phyloP scores from a whole-genome alignment of 345 rosid genomes.

The Populus nigra region DNA sequence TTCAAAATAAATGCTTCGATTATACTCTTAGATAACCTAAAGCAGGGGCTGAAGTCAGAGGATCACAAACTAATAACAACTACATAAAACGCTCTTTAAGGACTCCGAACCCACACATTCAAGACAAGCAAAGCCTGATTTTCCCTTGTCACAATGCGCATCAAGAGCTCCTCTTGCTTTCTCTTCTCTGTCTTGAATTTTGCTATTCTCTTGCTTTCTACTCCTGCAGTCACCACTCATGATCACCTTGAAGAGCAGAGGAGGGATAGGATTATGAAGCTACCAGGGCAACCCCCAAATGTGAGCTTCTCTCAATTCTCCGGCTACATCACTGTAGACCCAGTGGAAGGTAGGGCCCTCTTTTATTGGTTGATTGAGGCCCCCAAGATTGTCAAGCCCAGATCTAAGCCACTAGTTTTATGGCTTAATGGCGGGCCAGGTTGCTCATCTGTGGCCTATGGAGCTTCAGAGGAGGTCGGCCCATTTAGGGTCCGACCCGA shows the following conservation, averaged over 20 bases:
- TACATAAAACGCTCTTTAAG: background rate
- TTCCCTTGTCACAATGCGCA: conserved; percentile 7
- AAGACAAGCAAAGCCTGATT: background rate
- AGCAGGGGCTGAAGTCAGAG: conserved; percentile 16
- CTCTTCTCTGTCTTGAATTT: conserved; percentile 7
- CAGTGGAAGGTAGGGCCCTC: conserved; percentile 51
- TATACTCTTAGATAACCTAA: conserved; percentile 14
- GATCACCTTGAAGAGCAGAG: conserved; percentile 32
- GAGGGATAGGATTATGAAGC: conserved; percentile 50
- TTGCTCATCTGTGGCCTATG: conserved; percentile 81
- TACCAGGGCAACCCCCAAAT: conserved; percentile 70
- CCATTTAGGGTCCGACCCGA: conserved; percentile 67
- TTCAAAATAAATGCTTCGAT: conserved; percentile 5
- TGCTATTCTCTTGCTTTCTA: conserved; percentile 7
- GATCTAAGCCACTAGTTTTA: conserved; percentile 48
- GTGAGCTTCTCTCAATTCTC: conserved; percentile 73
- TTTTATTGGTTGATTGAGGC: conserved; percentile 75
- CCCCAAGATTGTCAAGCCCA: conserved; percentile 27
- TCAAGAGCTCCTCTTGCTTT: conserved; percentile 2
- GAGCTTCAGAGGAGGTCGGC: conserved; percentile 92
- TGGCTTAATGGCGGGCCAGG: conserved; percentile 98
- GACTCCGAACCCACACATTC: background rate
- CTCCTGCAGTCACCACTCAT: background rate
- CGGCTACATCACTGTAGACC: conserved; percentile 68
- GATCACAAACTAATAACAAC: background rate